phyloP scores from a whole-genome alignment of 805 yeast species.

The Kregervanrija delftensis region DNA sequence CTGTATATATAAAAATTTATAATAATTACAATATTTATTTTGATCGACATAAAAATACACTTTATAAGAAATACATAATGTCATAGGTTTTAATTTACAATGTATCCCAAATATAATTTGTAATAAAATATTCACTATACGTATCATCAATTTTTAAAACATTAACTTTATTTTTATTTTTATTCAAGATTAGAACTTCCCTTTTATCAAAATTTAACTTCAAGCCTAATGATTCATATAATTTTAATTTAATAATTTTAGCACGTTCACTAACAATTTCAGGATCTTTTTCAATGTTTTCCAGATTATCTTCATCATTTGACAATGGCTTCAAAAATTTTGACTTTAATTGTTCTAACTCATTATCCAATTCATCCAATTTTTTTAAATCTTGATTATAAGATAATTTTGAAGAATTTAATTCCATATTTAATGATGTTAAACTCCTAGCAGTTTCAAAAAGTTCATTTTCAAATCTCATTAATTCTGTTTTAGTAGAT shows the following conservation, averaged over 20 bases:
- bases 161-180: slow-evolving; percentile 38
- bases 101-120: slow-evolving; percentile 76
- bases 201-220: slow-evolving; percentile 35
- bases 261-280: slow-evolving; percentile 25
- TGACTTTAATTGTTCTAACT: slow-evolving; percentile 16
- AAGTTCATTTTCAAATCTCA: slow-evolving; percentile 36
- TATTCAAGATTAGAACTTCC: slow-evolving; percentile 44
- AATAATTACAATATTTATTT: neutral
- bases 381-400: slow-evolving; percentile 32
- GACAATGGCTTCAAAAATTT: neutral
- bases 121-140: slow-evolving; percentile 60
- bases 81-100: slow-evolving; percentile 20
- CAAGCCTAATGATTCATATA: slow-evolving; percentile 57
- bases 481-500: slow-evolving; percentile 26
- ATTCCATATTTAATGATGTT: slow-evolving; percentile 41
- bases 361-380: slow-evolving; percentile 26
- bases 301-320: slow-evolving; percentile 19
- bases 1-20: slow-evolving; percentile 3
- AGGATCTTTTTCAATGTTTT: slow-evolving; percentile 25
- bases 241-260: slow-evolving; percentile 45
- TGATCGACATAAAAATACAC: neutral
- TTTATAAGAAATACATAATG: neutral
- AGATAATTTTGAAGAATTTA: slow-evolving; percentile 32
- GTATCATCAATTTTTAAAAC: slow-evolving; percentile 44
- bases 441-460: slow-evolving; percentile 46